Evolutionary conservation across 2,329 filamentous ascomycete species (phyloP).

Genomic region (Bretziella fagacearum): DNA sequence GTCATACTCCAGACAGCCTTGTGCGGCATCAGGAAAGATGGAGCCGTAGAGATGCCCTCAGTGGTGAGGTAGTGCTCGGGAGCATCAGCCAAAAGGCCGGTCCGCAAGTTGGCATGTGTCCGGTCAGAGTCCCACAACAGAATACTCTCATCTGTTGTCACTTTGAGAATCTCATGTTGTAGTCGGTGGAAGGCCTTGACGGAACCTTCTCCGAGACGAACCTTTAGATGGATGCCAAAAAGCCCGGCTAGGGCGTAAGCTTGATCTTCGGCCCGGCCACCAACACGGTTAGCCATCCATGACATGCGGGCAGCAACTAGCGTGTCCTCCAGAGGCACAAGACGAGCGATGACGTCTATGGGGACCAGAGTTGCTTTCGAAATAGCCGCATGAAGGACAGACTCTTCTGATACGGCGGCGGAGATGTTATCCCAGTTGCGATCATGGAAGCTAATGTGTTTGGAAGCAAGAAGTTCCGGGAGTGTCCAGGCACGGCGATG

Average conservation of each 20-base stretch:
- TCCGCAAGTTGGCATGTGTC: conserved; percentile 3
- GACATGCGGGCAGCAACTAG: conserved; percentile 19
- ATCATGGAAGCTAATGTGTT: conserved; percentile 8
- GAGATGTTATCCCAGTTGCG: conserved; percentile 13
- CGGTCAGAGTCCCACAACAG: conserved; percentile 18
- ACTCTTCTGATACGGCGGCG: background rate
- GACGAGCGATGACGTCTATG: background rate
- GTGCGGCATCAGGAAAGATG: conserved; percentile 13
- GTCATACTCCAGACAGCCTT: conserved; percentile 11
- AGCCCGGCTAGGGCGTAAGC: conserved; percentile 22
- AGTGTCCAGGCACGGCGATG: conserved; percentile 16
- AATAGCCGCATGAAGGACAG: conserved; percentile 2
- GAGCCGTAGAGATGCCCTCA: conserved; percentile 3
- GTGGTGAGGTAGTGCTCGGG: conserved; percentile 11
- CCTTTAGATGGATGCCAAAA: conserved; percentile 21
- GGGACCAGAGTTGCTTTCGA: conserved; percentile 9
- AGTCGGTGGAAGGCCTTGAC: conserved; percentile 19
- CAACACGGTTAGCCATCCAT: conserved; percentile 20
- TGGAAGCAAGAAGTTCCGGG: conserved; percentile 15
- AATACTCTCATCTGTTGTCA: conserved; percentile 18
- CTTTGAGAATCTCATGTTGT: conserved; percentile 20
- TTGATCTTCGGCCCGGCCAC: conserved; percentile 19
- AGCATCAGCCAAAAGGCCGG: conserved; percentile 11
- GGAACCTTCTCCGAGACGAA: conserved; percentile 21
- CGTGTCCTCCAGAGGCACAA: background rate